Percentiles rank a stretch among this genome's conserved stretches.
These are phyloP conservation scores for Kalanchoe fedtschenkoi DNA, from an alignment of 164 flowering plant genomes.

Conservation along the genomic window DNA sequence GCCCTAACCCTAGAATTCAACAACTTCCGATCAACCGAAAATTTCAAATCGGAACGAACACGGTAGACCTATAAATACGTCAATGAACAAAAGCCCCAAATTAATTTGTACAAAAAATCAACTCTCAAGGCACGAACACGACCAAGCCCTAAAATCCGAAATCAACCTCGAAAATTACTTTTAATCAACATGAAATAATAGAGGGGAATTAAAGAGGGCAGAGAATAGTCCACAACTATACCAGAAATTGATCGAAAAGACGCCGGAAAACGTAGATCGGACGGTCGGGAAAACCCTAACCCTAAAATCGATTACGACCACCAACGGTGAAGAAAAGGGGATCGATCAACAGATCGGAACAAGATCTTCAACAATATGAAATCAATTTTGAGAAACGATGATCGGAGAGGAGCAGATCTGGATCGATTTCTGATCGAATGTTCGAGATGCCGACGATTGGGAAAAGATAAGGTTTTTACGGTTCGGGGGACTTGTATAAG, in stretches of 20 bases:
- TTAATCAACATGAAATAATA: background rate
- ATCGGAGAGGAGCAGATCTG: constrained; percentile 10
- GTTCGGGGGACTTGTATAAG: constrained; percentile 8
- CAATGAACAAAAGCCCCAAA: constrained; percentile 16
- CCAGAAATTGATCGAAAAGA: background rate
- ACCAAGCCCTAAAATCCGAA: constrained; percentile 18
- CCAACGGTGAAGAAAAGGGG: constrained; percentile 6
- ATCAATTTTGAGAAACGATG: constrained; percentile 7
- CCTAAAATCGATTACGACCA: constrained; percentile 6
- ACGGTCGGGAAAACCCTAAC: constrained; percentile 9
- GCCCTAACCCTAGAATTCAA: constrained; percentile 20
- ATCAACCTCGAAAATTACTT: constrained; percentile 1
- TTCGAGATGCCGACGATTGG: constrained; percentile 2
- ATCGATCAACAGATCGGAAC: constrained; percentile 15
- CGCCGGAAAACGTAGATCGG: background rate
- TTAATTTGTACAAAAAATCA: constrained; percentile 12
- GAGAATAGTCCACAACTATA: background rate
- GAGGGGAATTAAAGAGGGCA: background rate
- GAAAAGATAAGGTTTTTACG: constrained; percentile 12
- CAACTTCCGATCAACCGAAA: background rate
- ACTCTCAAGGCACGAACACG: constrained; percentile 1
- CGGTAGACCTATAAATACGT: background rate
- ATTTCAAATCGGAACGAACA: background rate
- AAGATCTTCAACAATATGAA: constrained; percentile 7
- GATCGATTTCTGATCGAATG: background rate